Evolutionary conservation across 345 rosid species (phyloP).

Genomic region (Citrus reticulata): DNA sequence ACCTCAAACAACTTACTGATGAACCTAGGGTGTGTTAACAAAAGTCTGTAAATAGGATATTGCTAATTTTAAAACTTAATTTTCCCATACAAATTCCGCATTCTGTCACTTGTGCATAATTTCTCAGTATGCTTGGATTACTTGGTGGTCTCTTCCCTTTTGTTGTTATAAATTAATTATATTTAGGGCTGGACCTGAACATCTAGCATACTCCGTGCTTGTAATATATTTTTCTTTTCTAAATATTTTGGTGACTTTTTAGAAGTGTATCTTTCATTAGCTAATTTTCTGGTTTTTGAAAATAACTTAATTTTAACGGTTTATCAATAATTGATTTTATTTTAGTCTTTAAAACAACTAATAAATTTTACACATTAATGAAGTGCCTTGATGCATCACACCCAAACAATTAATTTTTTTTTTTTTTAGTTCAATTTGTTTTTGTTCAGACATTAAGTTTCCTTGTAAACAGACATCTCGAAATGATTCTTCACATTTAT

Average conservation of each 20-base stretch:
- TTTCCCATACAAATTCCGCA: neutral
- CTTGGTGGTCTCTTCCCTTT: neutral
- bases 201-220: neutral
- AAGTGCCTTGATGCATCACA: neutral
- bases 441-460: neutral
- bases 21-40: neutral
- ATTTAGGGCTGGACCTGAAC: too few relatives aligned
- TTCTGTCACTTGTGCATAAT: neutral
- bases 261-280: neutral
- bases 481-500: conserved; percentile 19
- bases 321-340: neutral
- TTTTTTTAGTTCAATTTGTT: neutral
- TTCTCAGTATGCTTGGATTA: neutral
- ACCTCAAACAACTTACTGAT: neutral
- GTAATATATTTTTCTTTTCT: neutral
- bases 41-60: neutral
- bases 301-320: neutral
- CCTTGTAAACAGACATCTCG: conserved; percentile 30
- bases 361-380: neutral
- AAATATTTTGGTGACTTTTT: neutral
- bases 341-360: neutral
- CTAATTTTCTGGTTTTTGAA: neutral
- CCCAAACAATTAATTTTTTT: neutral
- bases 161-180: neutral
- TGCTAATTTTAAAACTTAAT: neutral